Percentiles rank a stretch among this genome's conserved stretches.
phyloP scores from a whole-genome alignment of 1,284 basidiomycete genomes.

The Puccinia polysora region DNA sequence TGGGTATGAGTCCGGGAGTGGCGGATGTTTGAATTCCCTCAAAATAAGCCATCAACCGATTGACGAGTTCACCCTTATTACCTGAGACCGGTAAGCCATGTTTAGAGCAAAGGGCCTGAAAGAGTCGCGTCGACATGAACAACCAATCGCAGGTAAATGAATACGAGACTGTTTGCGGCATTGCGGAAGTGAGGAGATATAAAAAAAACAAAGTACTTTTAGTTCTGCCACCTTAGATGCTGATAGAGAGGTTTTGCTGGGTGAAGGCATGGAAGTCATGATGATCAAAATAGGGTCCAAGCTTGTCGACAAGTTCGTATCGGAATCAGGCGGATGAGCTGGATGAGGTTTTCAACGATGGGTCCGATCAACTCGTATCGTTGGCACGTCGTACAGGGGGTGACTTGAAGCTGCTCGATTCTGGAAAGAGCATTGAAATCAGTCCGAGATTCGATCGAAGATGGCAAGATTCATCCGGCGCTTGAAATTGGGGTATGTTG shows the following conservation, averaged over 20 bases:
- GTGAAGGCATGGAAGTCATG: constrained; percentile 9
- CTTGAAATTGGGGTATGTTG: no score
- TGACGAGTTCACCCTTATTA: constrained; percentile 36
- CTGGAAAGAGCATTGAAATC: no score
- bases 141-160: background rate
- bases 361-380: no score
- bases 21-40: background rate
- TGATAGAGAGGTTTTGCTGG: constrained; percentile 12
- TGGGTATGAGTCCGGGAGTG: constrained; percentile 2
- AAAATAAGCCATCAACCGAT: constrained; percentile 16
- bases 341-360: no score
- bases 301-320: no score
- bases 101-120: constrained; percentile 34
- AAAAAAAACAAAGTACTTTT: constrained; percentile 11
- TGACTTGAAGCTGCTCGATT: no score
- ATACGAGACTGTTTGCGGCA: no score
- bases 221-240: constrained; percentile 37
- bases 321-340: no score
- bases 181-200: no score
- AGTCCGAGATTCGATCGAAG: no score
- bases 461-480: no score
- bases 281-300: background rate
- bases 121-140: background rate
- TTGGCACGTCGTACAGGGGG: no score
- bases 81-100: constrained; percentile 22